A percentile compares a stretch with the other conserved stretches of the same genome.
These are phyloP conservation scores for Cucurbitaria berberidis DNA, from an alignment of 2,329 filamentous ascomycete species.

Conservation along the genomic window DNA sequence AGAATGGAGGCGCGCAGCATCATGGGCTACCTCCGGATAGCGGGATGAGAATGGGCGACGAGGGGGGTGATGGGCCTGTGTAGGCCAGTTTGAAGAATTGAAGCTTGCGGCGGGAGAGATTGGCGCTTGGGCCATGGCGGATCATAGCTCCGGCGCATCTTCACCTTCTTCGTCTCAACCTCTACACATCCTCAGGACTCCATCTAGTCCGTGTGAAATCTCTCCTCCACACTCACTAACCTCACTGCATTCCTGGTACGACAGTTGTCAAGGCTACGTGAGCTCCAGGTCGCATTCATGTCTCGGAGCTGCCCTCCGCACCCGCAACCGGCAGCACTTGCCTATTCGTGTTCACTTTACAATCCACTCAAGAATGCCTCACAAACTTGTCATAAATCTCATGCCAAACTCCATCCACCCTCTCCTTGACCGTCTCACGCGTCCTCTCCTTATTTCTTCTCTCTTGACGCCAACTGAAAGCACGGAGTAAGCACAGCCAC, in stretches of 20 bases:
- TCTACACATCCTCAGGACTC: background rate
- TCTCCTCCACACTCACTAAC: background rate
- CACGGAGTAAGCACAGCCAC: conserved; percentile 24
- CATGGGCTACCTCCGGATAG: conserved; percentile 52
- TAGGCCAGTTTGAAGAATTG: conserved; percentile 25
- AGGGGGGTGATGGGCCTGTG: conserved; percentile 21
- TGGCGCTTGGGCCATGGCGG: conserved; percentile 16
- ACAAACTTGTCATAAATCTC: too few relatives aligned
- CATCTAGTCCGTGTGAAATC: background rate
- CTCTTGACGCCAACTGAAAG: conserved; percentile 13
- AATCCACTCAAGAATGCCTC: background rate
- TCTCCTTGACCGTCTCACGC: conserved; percentile 7
- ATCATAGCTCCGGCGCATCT: conserved; percentile 1
- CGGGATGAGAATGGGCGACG: conserved; percentile 27
- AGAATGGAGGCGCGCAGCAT: conserved; percentile 64
- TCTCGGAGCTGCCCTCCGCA: conserved; percentile 13
- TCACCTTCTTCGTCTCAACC: background rate
- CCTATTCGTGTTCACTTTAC: background rate
- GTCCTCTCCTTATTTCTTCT: conserved; percentile 1
- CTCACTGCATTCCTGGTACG: background rate
- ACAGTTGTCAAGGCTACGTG: background rate
- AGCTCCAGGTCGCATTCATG: conserved; percentile 12
- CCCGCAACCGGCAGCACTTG: conserved; percentile 9
- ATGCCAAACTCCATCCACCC: too few relatives aligned
- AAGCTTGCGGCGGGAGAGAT: conserved; percentile 17